Base-by-base conservation (phyloP, 2,329 filamentous ascomycete genomes). In the Westerdykella sp. region DNA sequence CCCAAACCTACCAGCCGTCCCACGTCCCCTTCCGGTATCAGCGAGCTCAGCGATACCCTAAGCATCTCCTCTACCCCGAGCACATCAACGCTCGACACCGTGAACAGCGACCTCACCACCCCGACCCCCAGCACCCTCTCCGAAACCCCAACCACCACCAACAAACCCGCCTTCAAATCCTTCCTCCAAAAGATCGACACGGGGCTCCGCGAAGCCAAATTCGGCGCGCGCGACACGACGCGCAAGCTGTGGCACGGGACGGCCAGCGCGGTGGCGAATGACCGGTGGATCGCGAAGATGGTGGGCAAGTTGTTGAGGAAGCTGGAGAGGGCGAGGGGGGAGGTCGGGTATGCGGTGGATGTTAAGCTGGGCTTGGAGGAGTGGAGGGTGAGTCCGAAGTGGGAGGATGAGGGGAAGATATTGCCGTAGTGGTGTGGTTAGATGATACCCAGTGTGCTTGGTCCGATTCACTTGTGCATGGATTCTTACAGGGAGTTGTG, bases 261-360 rank as follows among this genome's bases (percentile, higher is more conserved):
- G 9, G 60, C 61, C 34, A 57, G 55, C 42, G 70, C 68, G 1
- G 65, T 75, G 30, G 70, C 73, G 4, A 77, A 78, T 50, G 75
- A 78, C 53, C 62, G 72, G 15, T 78, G 74, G 74, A 76, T 78
- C 51, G 74, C 74, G 30, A 73, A 70, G 54, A 53, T 78, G 49
- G 73, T 78, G 0, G 74, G 75, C 4, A 76, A 73, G 47, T 60
- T 74, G 4, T 73, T 72, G 44, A 63, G 60, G 46, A 75, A 72
- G 53, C 44, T 77, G 40, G 73, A 76, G 57, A 67, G 64, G 18
- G 70, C 69, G 28, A 69, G 72, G 44, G 74, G 74, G 0, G 74
- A 77, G 56, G 56, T 75, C 1, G 75, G 74, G 1, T 78, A 77
- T 48, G 71, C 68, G 40, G 72, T 69, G 2, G 66, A 69, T 16